phyloP scores from a whole-genome alignment of 345 rosid species.

The Toxicodendron radicans region DNA sequence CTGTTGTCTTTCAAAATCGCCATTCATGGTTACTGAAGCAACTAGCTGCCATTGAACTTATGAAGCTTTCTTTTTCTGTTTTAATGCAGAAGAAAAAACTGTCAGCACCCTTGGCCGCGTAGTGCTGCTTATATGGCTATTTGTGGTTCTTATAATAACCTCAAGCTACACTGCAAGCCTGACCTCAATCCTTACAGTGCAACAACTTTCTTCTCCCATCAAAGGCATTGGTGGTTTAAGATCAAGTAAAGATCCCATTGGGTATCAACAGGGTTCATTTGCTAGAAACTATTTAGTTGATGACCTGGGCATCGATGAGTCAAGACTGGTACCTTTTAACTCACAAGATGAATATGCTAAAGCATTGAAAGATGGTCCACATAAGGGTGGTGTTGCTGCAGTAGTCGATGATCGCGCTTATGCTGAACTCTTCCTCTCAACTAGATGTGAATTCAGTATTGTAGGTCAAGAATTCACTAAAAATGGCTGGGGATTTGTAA shows the following conservation, averaged over 20 bases:
- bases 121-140: conserved; percentile 78
- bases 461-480: conserved; percentile 77
- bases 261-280: conserved; percentile 80
- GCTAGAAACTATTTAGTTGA: conserved; percentile 57
- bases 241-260: conserved; percentile 61
- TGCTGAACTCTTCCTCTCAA: conserved; percentile 85
- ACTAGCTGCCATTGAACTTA: background rate
- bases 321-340: conserved; percentile 66
- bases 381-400: conserved; percentile 77
- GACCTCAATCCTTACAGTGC: conserved; percentile 88
- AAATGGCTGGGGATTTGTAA: conserved; percentile 95
- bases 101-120: conserved; percentile 69
- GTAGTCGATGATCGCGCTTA: conserved; percentile 79
- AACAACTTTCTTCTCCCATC: conserved; percentile 72
- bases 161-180: conserved; percentile 92
- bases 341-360: conserved; percentile 58
- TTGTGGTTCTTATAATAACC: conserved; percentile 80
- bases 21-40: background rate
- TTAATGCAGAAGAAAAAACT: conserved; percentile 63
- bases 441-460: conserved; percentile 77
- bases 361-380: conserved; percentile 74
- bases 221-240: conserved; percentile 68
- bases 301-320: conserved; percentile 56
- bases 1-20: background rate
- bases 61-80: background rate